Evolutionary conservation across 2,329 filamentous ascomycete genomes (phyloP).

Genomic region (Neopestalotiopsis rosae): DNA sequence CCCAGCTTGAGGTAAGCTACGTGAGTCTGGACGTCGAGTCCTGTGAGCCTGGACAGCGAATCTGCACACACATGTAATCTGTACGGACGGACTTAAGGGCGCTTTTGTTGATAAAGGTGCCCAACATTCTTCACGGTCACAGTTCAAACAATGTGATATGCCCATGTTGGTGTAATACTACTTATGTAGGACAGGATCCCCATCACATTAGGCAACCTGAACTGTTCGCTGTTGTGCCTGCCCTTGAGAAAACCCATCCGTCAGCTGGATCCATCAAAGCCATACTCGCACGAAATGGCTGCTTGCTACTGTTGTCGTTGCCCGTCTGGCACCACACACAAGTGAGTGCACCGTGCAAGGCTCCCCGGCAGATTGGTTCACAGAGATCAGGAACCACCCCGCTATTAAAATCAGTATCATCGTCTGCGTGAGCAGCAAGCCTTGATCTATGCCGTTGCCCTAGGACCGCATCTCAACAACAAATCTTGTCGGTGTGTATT

Average conservation of each 20-base stretch:
- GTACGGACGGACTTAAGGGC: too few relatives aligned
- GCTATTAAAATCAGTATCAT: not conserved
- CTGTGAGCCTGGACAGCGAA: not conserved
- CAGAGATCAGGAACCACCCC: not conserved
- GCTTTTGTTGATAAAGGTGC: too few relatives aligned
- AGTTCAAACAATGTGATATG: not conserved
- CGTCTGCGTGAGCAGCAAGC: not conserved
- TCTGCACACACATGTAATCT: not conserved
- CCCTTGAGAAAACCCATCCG: not conserved
- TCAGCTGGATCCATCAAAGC: not conserved
- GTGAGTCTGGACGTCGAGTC: not conserved
- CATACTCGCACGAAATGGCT: not conserved
- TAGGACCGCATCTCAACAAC: not conserved
- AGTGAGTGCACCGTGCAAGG: not conserved
- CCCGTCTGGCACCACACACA: not conserved
- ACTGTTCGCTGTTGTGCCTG: not conserved
- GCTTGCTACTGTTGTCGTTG: not conserved
- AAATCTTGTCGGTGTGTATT: not conserved
- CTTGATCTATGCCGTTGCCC: not conserved
- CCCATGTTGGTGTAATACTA: not conserved
- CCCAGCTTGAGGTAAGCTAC: not conserved
- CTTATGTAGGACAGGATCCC: not conserved
- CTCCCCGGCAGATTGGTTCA: conserved; percentile 2
- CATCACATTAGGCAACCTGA: not conserved
- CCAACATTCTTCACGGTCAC: too few relatives aligned